Conservation (phyloP, 257 asterid species). For the Plantago elongata region DNA sequence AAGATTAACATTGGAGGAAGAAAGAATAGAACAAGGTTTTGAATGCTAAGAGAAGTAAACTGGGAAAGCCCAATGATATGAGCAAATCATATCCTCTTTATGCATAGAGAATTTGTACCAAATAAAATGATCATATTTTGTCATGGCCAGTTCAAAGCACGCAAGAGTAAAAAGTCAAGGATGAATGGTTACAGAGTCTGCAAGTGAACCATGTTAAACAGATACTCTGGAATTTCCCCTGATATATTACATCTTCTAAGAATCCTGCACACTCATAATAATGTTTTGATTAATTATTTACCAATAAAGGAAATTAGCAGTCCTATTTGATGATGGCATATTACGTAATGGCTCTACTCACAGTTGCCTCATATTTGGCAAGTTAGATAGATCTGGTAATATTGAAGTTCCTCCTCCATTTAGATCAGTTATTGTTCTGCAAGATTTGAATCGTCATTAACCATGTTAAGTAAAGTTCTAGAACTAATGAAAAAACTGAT, state of each 20-base stretch:
- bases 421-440: slow-evolving; percentile 60
- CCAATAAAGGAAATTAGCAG: slow-evolving; percentile 1
- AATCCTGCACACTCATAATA: slow-evolving; percentile 37
- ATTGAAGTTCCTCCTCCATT: slow-evolving; percentile 38
- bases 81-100: background rate
- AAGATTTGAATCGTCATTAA: slow-evolving; percentile 7
- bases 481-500: background rate
- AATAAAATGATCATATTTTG: background rate
- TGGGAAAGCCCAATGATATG: background rate
- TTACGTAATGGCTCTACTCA: slow-evolving; percentile 24
- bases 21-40: no score
- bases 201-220: slow-evolving; percentile 21
- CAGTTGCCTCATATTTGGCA: slow-evolving; percentile 34
- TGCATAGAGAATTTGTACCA: background rate
- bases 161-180: background rate
- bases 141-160: no score
- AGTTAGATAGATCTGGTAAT: slow-evolving; percentile 41
- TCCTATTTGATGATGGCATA: slow-evolving; percentile 12
- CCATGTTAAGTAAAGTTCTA: background rate
- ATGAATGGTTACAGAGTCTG: slow-evolving; percentile 2
- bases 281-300: slow-evolving; percentile 1
- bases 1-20: no score
- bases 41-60: no score
- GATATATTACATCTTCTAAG: slow-evolving; percentile 57
- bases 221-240: slow-evolving; percentile 36